Conservation (phyloP, 225 moss, liverwort and hornwort species). For the Sphagnum tenellum region DNA sequence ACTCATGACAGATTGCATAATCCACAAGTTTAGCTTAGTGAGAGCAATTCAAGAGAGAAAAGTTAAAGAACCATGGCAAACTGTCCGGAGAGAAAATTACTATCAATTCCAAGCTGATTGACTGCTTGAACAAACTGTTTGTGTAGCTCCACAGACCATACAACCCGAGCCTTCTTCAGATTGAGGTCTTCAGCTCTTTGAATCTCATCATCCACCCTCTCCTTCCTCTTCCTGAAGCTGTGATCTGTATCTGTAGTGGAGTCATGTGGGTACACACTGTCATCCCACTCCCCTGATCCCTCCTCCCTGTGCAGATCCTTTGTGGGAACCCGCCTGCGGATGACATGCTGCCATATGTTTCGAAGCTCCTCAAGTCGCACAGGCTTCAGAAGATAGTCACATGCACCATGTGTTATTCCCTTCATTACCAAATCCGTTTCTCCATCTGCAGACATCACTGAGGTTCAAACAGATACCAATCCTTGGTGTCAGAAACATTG, state of each 20-base stretch:
- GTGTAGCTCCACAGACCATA: constrained; percentile 88
- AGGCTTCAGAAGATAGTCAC: constrained; percentile 91
- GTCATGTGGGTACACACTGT: constrained; percentile 36
- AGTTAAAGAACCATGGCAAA: too few species aligned
- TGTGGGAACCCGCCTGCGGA: constrained; percentile 71
- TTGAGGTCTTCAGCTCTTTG: constrained; percentile 64
- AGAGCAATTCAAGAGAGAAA: too few species aligned
- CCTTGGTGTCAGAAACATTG: too few species aligned
- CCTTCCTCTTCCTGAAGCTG: constrained; percentile 73
- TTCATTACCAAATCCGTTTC: constrained; percentile 93
- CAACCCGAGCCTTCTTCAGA: constrained; percentile 90
- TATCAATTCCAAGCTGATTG: constrained; percentile 82
- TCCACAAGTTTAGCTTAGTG: too few species aligned
- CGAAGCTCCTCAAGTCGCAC: constrained; percentile 83
- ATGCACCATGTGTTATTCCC: constrained; percentile 87
- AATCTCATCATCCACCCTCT: constrained; percentile 55
- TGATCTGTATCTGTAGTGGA: constrained; percentile 41
- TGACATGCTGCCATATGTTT: constrained; percentile 97
- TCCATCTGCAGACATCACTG: constrained; percentile 99
- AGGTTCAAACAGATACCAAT: not conserved
- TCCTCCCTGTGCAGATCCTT: constrained; percentile 58
- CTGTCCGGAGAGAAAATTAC: constrained; percentile 28
- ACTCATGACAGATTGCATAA: too few species aligned
- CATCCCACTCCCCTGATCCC: constrained; percentile 59
- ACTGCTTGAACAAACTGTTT: constrained; percentile 96